A percentile compares a stretch with the other conserved stretches of the same genome.
Conservation (phyloP, 2,329 filamentous ascomycete genomes). For the Leptodontidium sp. region DNA sequence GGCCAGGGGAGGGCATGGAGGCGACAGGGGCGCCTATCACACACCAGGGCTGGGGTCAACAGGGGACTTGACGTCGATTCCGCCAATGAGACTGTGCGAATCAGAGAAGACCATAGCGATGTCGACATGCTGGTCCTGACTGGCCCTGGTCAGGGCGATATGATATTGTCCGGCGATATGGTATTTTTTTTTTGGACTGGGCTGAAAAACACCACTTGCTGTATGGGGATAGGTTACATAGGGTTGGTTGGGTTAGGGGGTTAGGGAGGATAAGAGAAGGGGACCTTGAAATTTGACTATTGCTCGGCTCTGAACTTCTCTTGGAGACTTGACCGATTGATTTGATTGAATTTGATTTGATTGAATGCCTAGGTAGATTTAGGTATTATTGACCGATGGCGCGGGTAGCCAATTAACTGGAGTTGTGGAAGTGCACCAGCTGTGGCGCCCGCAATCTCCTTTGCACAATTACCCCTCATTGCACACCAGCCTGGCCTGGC, state of each 20-base stretch:
- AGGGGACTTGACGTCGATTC: not conserved
- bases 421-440: not conserved
- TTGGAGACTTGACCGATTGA: not conserved
- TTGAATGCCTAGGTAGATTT: not conserved
- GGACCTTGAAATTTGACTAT: not conserved
- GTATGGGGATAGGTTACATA: too few species aligned
- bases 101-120: slow-evolving; percentile 13
- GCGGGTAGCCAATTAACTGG: slow-evolving; percentile 12
- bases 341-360: not conserved
- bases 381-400: not conserved
- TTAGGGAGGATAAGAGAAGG: not conserved
- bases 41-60: not conserved
- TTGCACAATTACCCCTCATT: slow-evolving; percentile 18
- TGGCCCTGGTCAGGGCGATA: slow-evolving; percentile 3
- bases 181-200: slow-evolving; percentile 2
- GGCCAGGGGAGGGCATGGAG: slow-evolving; percentile 4
- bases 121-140: slow-evolving; percentile 9
- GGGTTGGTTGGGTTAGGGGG: not conserved
- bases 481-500: not conserved
- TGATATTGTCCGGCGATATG: slow-evolving; percentile 14
- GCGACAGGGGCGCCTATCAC: not conserved
- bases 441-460: slow-evolving; percentile 17
- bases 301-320: not conserved
- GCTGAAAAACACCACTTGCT: not conserved
- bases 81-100: slow-evolving; percentile 11